These are phyloP conservation scores for Penicilliopsis zonata DNA, from an alignment of 495 filamentous ascomycete species.

Conservation along the genomic window DNA sequence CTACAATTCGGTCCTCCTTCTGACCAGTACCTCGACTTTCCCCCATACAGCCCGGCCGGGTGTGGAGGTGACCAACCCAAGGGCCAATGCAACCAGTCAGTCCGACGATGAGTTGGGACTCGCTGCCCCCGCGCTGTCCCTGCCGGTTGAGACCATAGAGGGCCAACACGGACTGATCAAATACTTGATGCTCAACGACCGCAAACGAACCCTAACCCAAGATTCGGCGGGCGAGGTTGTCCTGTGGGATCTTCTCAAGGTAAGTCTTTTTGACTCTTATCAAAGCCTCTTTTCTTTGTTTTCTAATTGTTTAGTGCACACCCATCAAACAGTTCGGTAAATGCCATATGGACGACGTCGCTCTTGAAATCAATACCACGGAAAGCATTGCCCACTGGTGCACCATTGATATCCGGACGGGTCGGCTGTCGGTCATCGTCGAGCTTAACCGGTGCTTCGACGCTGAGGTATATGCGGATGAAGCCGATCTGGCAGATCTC, in stretches of 20 bases:
- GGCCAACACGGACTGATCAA: constrained; percentile 94
- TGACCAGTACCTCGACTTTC: constrained; percentile 76
- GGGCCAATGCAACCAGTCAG: constrained; percentile 37
- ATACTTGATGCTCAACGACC: constrained; percentile 81
- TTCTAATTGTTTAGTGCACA: constrained; percentile 47
- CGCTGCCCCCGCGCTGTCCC: constrained; percentile 55
- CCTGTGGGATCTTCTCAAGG: constrained; percentile 85
- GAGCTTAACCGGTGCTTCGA: constrained; percentile 97
- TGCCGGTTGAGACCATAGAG: constrained; percentile 79
- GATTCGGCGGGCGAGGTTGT: constrained; percentile 96
- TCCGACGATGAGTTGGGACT: constrained; percentile 44
- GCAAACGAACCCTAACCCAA: constrained; percentile 75
- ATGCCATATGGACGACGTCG: constrained; percentile 83
- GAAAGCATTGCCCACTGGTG: constrained; percentile 94
- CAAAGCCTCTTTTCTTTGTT: constrained; percentile 1
- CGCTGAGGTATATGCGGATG: constrained; percentile 93
- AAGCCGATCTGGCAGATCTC: constrained; percentile 57
- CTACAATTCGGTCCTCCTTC: constrained; percentile 56
- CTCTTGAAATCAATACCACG: constrained; percentile 71
- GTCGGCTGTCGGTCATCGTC: constrained; percentile 76
- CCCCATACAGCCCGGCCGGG: constrained; percentile 40
- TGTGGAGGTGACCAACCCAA: constrained; percentile 32
- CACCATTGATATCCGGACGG: constrained; percentile 83
- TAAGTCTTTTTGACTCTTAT: constrained; percentile 30
- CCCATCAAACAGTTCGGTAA: constrained; percentile 84